phyloP scores from a whole-genome alignment of 805 yeast species.

The Ogataea methanolica region DNA sequence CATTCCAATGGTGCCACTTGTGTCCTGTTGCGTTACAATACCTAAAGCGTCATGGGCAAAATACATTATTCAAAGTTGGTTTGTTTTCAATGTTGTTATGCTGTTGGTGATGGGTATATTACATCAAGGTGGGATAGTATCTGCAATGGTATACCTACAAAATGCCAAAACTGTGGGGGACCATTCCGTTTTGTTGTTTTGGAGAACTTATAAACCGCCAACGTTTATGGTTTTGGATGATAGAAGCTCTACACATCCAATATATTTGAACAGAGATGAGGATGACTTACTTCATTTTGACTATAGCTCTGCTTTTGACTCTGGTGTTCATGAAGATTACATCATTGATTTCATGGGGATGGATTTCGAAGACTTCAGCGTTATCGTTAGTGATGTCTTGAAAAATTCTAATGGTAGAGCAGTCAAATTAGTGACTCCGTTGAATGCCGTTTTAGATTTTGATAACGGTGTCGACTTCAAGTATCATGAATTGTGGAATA shows the following conservation, averaged over 20 bases:
- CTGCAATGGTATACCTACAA: slow-evolving; percentile 46
- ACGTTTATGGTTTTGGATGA: slow-evolving; percentile 55
- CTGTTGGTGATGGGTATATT: slow-evolving; percentile 68
- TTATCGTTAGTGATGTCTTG: slow-evolving; percentile 3
- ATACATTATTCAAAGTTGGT: slow-evolving; percentile 43
- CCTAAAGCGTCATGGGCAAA: slow-evolving; percentile 13
- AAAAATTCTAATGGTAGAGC: not conserved
- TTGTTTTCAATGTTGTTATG: slow-evolving; percentile 56
- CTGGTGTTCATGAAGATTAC: not conserved
- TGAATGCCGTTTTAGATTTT: slow-evolving; percentile 22
- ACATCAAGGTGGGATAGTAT: slow-evolving; percentile 90
- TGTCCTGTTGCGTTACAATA: slow-evolving; percentile 45
- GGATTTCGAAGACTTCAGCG: slow-evolving; percentile 24
- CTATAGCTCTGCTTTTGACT: slow-evolving; percentile 2
- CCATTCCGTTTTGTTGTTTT: slow-evolving; percentile 59
- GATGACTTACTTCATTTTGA: slow-evolving; percentile 18
- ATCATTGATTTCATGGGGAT: slow-evolving; percentile 46
- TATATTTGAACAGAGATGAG: slow-evolving; percentile 18
- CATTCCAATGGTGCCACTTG: slow-evolving; percentile 70
- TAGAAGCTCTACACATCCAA: not conserved
- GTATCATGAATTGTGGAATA: slow-evolving; percentile 29
- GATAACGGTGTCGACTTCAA: slow-evolving; percentile 5
- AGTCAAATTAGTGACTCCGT: slow-evolving; percentile 25
- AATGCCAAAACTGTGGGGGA: slow-evolving; percentile 11
- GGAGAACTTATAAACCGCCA: slow-evolving; percentile 95